Conservation (phyloP, 73 alveolate genomes). For the Breviolum minutum region DNA sequence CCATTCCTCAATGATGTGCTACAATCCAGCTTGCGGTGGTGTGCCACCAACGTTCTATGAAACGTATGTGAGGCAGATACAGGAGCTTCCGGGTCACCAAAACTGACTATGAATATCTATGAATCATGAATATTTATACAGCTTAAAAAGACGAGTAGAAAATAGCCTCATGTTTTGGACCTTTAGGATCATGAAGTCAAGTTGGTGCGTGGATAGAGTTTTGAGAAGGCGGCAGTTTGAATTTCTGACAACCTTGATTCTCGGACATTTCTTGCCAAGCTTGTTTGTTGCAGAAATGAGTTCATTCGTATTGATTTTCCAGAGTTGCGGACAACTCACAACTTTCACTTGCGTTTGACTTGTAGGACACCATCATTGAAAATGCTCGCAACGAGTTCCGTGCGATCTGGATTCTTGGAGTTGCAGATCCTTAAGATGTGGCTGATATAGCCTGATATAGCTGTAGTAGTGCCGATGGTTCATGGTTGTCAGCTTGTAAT, state of each 20-base stretch:
- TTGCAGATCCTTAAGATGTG: no score
- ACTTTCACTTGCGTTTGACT: background rate
- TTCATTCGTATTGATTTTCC: no score
- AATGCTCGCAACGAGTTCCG: conserved; percentile 89
- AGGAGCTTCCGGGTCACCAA: conserved; percentile 26
- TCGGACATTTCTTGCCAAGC: background rate
- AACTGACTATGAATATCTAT: background rate
- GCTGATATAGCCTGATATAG: no score
- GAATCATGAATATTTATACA: background rate
- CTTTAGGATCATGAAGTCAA: background rate
- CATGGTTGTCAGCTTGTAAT: no score
- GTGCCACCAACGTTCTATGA: conserved; percentile 86
- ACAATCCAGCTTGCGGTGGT: conserved; percentile 64
- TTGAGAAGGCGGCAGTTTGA: no score
- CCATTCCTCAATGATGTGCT: conserved; percentile 89
- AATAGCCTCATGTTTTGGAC: background rate
- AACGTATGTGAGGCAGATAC: conserved; percentile 83
- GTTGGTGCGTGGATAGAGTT: no score
- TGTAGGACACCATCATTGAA: conserved; percentile 76
- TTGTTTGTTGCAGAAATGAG: no score
- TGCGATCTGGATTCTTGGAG: conserved; percentile 45
- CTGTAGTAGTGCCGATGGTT: no score
- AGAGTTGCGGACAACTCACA: no score
- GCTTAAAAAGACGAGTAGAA: background rate
- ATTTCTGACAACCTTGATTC: no score